Conservation (phyloP, 768 basidiomycete species). For the Xerocomus potaroensis region DNA sequence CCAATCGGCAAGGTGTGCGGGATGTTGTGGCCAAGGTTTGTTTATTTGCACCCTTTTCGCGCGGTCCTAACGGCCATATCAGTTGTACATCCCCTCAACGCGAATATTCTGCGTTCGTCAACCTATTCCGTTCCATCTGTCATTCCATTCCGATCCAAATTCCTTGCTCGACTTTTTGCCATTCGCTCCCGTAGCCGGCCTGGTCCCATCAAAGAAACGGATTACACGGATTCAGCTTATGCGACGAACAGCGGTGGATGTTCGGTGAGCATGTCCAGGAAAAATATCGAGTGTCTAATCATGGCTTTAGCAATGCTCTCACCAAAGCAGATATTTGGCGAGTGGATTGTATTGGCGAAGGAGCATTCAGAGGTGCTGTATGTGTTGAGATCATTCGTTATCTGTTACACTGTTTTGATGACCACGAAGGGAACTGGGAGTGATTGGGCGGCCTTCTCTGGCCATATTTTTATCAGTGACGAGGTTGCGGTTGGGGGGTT, state of each 20-base stretch:
- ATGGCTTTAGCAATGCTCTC: constrained; percentile 39
- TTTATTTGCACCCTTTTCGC: background rate
- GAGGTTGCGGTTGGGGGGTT: constrained; percentile 57
- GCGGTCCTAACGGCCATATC: background rate
- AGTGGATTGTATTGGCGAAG: constrained; percentile 60
- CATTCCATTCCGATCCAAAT: constrained; percentile 49
- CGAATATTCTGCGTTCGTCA: constrained; percentile 54
- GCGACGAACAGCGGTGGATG: constrained; percentile 66
- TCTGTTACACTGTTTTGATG: constrained; percentile 4
- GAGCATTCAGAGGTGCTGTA: constrained; percentile 54
- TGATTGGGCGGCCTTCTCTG: constrained; percentile 58
- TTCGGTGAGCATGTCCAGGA: constrained; percentile 33
- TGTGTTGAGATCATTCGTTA: constrained; percentile 18
- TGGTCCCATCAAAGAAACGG: constrained; percentile 25
- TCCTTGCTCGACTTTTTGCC: constrained; percentile 61
- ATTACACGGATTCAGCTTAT: constrained; percentile 56
- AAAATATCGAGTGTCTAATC: background rate
- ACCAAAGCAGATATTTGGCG: constrained; percentile 73
- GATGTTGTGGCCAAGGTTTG: constrained; percentile 37
- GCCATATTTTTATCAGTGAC: constrained; percentile 53
- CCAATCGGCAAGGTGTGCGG: constrained; percentile 35
- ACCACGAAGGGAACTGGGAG: constrained; percentile 52
- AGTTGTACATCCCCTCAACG: constrained; percentile 55
- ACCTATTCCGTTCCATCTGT: constrained; percentile 65
- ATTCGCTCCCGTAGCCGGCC: constrained; percentile 44